Conservation (phyloP, 176 grass and related monocot genomes). For the Cenchrus purpureus region DNA sequence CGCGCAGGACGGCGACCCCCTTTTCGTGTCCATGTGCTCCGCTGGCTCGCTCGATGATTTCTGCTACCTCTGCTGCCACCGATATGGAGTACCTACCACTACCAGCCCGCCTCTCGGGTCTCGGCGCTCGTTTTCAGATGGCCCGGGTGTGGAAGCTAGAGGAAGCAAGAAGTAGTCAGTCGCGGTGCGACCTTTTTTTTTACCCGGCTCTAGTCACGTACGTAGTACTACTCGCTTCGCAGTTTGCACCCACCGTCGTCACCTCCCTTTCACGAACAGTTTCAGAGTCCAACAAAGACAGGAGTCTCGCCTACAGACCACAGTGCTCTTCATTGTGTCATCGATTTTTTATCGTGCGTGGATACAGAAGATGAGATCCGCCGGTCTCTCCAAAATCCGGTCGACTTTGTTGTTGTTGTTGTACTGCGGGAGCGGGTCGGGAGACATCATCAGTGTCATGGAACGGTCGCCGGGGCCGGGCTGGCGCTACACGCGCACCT, state of each 20-base stretch:
- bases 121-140: not conserved
- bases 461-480: constrained; percentile 14
- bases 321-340: not conserved
- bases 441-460: constrained; percentile 22
- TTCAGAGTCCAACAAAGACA: not conserved
- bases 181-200: not conserved
- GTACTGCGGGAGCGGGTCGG: not conserved
- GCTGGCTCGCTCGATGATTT: not conserved
- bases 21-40: not conserved
- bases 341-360: not conserved
- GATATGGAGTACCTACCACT: too few relatives aligned
- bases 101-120: too few relatives aligned
- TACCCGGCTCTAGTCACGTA: not conserved
- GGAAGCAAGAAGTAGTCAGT: not conserved
- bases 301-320: not conserved
- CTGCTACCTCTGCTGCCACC: too few relatives aligned
- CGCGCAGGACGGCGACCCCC: not conserved
- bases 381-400: too few relatives aligned
- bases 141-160: not conserved
- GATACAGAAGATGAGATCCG: not conserved
- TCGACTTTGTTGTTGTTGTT: not conserved
- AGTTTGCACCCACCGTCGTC: not conserved
- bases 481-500: not conserved
- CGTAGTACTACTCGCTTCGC: not conserved
- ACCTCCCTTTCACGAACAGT: constrained; percentile 29